Base-by-base conservation (phyloP, 768 basidiomycete species). In the Russula griseocarnosa region DNA sequence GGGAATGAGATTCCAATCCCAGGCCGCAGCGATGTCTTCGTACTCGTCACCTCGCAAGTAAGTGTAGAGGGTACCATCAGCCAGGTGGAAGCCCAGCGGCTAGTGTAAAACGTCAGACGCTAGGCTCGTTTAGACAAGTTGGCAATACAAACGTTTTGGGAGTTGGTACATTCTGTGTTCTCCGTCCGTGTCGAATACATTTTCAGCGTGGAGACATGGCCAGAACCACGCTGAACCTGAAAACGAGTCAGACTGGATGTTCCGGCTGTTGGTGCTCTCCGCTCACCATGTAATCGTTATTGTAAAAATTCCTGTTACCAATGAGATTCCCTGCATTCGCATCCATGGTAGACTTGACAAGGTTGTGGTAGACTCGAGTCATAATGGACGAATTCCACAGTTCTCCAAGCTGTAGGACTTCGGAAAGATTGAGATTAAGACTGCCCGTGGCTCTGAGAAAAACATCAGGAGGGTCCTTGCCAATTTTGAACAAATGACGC, bases 1-100 rank as follows among this genome's bases (percentile, higher is more conserved):
- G 8, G 88, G 88, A 51, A 90, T 83, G 8, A 87, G 78, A 67
- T 88, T 84, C 88, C 88, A 90, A 72, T 90, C 86, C 87, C 87
- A 87, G 2, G 83, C 78, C 3, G 83, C 87, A 4, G 83, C 74
- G 38, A 89, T 89, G 68, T 88, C 86, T 69, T 87, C 85, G 70
- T 89, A 90, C 71, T 90, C 88, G 67, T 82, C 75, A 16, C 88
- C 88, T 55, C 74, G 74, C 26, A 86, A 69, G 72, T 88, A 88
- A 0, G 84, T 88, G 71, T 85, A 83, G 11, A 84, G 71, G 0
- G 80, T 79, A 3, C 87, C 88, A 60, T 88, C 85, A 5, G 86
- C 79, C 9, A 90, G 76, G 69, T 90, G 88, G 74, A 88, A 87
- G 7, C 66, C 68, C 1, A 64, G 58, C 18, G 68, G 68, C 68